Evolutionary conservation across 2,329 filamentous ascomycete genomes (phyloP), one percentile per base, ranked within the genome.

Genomic region (Microsporum ferrugineum): DNA sequence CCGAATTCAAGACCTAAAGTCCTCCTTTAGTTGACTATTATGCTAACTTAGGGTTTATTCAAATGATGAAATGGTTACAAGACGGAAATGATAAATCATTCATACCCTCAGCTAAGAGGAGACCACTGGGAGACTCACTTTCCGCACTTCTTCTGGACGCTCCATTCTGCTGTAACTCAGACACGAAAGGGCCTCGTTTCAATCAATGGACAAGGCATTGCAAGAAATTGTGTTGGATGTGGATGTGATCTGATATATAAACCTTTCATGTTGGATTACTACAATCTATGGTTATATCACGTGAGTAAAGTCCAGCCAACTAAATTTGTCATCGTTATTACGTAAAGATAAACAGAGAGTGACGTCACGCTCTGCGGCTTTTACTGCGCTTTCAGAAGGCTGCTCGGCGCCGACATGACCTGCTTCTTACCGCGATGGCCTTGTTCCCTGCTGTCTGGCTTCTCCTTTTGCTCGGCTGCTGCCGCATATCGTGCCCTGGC

Each of bases 401-500:
- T 12, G 23, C 51, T 58, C 43, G 51, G 53, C 58, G 58, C 53
- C 47, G 39, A 43, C 17, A 39, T 31, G 51, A 43, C 41, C 57
- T 33, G 47, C 49, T 47, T 56, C 47, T 51, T 36, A 7, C 41
- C 45, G 41, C 56, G 38, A 17, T n/a, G 14, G 56, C 34, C 39
- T 56, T 57, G 43, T 12, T 36, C 31, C 33, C 36, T 47, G 43
- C 43, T 10, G 17, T 47, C 38, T 33, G 36, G 55, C 38, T 57
- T 57, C 34, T 57, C 38, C 34, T 57, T 69, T 33, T 71, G 69
- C 59, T 63, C 63, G 47, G 69, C 71, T 69, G 71, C 73, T 12
- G 78, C 78, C 7, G 78, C 81, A 69, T 81, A 81, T 60, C 79
- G 77, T 64, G 82, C 81, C 61, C 83, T 74, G 5, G 84, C 84